These are phyloP conservation scores for Oenanthe javanica DNA, from an alignment of 140 eudicot genomes.

Conservation along the genomic window DNA sequence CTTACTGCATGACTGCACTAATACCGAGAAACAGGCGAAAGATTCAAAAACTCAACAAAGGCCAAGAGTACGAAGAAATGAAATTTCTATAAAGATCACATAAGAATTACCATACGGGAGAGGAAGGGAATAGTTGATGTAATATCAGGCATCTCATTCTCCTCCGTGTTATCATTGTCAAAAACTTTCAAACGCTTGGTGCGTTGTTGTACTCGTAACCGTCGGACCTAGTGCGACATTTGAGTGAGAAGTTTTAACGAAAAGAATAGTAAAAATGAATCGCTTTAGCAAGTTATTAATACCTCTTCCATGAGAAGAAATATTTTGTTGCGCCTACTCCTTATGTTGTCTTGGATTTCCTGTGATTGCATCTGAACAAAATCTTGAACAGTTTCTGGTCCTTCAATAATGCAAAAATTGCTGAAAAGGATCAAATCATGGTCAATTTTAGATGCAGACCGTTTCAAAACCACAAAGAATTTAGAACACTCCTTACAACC, in stretches of 20 bases:
- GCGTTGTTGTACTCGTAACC: conserved; percentile 84
- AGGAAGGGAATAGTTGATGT: conserved; percentile 89
- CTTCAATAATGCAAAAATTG: conserved; percentile 95
- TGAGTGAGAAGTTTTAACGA: background rate
- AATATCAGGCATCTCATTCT: conserved; percentile 83
- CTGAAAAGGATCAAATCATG: conserved; percentile 32
- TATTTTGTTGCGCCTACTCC: conserved; percentile 86
- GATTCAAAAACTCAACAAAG: background rate
- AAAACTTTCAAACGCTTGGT: conserved; percentile 39
- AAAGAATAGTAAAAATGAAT: background rate
- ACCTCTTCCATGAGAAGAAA: conserved; percentile 99
- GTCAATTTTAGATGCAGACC: background rate
- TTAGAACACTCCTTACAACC: background rate
- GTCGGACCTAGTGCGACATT: conserved; percentile 49
- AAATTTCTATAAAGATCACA: background rate
- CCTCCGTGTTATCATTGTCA: conserved; percentile 32
- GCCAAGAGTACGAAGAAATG: background rate
- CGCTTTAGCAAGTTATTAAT: background rate
- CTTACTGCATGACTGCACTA: background rate
- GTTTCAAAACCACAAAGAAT: background rate
- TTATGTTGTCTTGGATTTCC: conserved; percentile 84
- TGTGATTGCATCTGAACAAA: conserved; percentile 76
- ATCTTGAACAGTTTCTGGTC: conserved; percentile 91
- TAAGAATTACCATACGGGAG: conserved; percentile 63
- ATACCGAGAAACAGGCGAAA: background rate